Evolutionary conservation across 169 alveolate genomes (phyloP), one percentile per base, ranked within the genome.

Genomic region (Eimeria tenella): DNA sequence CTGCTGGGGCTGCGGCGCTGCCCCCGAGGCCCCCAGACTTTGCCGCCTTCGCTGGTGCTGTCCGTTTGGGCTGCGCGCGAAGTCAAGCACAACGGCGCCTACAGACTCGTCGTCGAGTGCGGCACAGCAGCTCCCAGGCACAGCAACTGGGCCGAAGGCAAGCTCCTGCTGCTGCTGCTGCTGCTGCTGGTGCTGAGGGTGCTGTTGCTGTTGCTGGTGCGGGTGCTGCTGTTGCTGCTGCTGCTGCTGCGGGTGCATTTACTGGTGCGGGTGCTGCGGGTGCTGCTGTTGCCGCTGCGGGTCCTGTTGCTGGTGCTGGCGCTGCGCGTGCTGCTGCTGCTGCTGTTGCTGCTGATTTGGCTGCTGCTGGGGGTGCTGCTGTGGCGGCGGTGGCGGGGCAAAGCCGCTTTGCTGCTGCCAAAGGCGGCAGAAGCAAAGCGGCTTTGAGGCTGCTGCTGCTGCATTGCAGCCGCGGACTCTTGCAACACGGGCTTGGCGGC

Each of bases 111-210:
- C 3, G 86, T 75, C 49, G 86, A 75, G 63, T 75, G 86, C 17
- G 86, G 86, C 31, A 3, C 63, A 0, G 86, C 86, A 0, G 49
- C 42, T 31, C 86, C 65, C 17, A 75, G 86, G 49, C 86, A 50
- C 65, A 75, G 86, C 86, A 52, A 42, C 86, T 75, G 86, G 86
- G 42, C 65, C 5, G 86, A 75, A 52, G 86, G 86, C 49, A 31
- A 21, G 49, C 13, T 4, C 77, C 7, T 7, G 8, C 52, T 5
- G 15, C 77, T 4, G 77, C 50, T 68, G 52, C 71, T 62, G 21
- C 71, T 10, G 0, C 21, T 62, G 71, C 65, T 58, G 65, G 10
- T 63, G 74, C 74, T 63, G 74, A 0, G 4, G 79, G 13, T 70
- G 79, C 49, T 7, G 79, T 0, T n/a, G 50, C 77, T 68, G 77